Evolutionary conservation across 495 filamentous ascomycete species (phyloP).

Genomic region (Aspergillus sparsus): DNA sequence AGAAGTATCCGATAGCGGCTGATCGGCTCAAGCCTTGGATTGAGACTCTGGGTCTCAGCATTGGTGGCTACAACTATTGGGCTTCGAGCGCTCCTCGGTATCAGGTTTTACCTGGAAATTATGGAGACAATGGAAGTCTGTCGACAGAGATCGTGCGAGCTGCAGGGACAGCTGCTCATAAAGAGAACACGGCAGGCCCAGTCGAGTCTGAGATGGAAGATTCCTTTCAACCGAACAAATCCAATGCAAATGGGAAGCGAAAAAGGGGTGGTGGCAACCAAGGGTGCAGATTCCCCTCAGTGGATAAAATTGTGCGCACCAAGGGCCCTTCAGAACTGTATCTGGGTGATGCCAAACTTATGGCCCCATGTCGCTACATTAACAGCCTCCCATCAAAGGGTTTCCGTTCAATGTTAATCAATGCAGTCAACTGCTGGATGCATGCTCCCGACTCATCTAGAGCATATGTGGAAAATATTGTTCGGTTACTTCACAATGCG

Average conservation of each 20-base stretch:
- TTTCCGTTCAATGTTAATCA: not conserved
- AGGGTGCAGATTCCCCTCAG: not conserved
- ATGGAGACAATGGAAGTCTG: not conserved
- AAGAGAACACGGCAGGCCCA: too few relatives aligned
- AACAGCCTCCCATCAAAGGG: not conserved
- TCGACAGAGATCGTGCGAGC: not conserved
- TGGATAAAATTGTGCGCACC: not conserved
- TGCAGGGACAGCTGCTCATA: not conserved
- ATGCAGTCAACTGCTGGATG: not conserved
- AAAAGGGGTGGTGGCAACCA: not conserved
- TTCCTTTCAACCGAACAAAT: not conserved
- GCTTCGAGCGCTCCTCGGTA: not conserved
- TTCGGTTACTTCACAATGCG: not conserved
- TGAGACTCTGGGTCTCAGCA: not conserved
- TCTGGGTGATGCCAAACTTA: not conserved
- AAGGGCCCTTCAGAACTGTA: not conserved
- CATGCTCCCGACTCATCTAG: not conserved
- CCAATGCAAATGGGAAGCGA: not conserved
- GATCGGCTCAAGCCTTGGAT: not conserved
- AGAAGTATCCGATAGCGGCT: not conserved
- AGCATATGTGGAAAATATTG: not conserved
- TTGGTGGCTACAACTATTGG: not conserved
- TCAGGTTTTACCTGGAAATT: not conserved
- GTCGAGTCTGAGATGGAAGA: not conserved
- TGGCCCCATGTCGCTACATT: not conserved